Base-by-base conservation (phyloP, 2,329 filamentous ascomycete species). In the Cordyceps fumosorosea region DNA sequence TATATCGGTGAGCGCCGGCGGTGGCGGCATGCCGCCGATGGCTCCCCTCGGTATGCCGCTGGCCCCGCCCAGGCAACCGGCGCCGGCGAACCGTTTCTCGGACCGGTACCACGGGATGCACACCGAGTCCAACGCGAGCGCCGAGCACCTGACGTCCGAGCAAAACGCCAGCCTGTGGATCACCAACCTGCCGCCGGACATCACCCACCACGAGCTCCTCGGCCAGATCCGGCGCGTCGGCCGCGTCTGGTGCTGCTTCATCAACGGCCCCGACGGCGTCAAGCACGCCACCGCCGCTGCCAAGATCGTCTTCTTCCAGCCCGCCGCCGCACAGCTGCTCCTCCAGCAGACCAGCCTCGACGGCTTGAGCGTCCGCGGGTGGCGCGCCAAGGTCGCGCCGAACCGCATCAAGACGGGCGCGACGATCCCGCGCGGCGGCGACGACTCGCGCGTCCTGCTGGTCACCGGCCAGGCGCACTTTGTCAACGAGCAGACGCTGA, bases 151-250 rank as follows among this genome's bases (percentile, higher is more conserved):
- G 5, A 10, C 64, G 0, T 60, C 69, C 0, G 70, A 72, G 12
- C 59, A 76, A 37, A 84, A 83, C 69, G 82, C 81, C 37, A 76
- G 80, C 0, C 71, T 85, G 1, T 85, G 81, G 77, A 65, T 85
- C 29, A 81, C 78, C 1, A 80, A 81, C 56, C 74, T 85, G 0
- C 80, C 82, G 0, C 72, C 77, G 0, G 64, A 74, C 58, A 69
- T 80, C 48, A 76, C 72, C 2, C 74, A 78, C 47, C 65, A 69
- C 29, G 73, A 78, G 65, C 78, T 85, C 1, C 76, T 85, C 1
- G 62, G 66, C 1, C 65, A 72, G 3, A 76, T 85, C 50, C 74
- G 76, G 12, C 67, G 73, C 63, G 71, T 78, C 34, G 83, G 83
- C 2, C 81, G 83, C 61, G 70, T 85, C 12, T 84, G 74, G 67